Percentiles rank a stretch among this genome's conserved stretches.
phyloP scores from a whole-genome alignment of 2,329 filamentous ascomycete genomes.

The Aspergillus transmontanensis region DNA sequence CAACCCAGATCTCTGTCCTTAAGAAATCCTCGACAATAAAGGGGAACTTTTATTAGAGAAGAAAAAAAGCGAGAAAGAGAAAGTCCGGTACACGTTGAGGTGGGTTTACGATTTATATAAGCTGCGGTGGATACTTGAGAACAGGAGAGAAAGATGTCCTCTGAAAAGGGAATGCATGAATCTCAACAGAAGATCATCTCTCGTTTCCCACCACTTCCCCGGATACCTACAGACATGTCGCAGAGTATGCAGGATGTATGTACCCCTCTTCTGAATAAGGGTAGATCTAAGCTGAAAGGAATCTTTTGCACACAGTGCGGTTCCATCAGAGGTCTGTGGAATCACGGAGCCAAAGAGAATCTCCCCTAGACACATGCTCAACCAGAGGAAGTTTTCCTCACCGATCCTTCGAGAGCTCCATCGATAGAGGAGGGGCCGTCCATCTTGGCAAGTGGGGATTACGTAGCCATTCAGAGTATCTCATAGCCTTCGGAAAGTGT shows the following conservation, averaged over 20 bases:
- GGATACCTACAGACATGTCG: neutral
- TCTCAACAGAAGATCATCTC: neutral
- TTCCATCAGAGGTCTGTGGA: neutral
- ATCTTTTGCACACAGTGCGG: neutral
- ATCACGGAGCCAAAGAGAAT: neutral
- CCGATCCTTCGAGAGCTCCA: conserved; percentile 2
- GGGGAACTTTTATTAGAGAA: neutral
- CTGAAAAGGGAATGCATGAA: neutral
- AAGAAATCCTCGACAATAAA: neutral
- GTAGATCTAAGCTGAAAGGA: neutral
- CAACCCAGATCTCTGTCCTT: neutral
- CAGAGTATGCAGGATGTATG: neutral
- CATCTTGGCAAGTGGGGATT: conserved; percentile 5
- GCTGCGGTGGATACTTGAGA: neutral
- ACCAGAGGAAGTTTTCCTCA: neutral
- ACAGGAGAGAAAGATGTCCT: no score
- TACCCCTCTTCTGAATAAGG: neutral
- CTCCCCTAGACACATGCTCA: neutral
- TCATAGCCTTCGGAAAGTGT: neutral
- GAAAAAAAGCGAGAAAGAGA: neutral
- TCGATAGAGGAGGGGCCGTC: neutral
- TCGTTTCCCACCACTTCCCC: neutral
- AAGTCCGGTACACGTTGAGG: neutral
- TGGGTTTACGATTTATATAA: conserved; percentile 6
- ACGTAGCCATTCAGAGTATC: neutral